Evolutionary conservation across 164 flowering plant species (phyloP).

Genomic region (Amborella trichopoda): DNA sequence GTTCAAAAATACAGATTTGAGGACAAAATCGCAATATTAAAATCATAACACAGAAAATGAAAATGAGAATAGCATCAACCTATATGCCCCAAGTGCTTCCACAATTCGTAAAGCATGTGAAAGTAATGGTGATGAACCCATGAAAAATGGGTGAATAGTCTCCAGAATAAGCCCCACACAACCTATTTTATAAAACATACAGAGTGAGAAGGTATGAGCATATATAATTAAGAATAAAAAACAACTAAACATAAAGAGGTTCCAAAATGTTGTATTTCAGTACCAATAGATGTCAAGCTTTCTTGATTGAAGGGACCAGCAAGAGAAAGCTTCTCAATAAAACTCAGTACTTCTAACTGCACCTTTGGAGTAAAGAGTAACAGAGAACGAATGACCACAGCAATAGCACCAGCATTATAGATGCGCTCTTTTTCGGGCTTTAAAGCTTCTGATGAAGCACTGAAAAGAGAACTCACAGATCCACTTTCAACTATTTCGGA

Average conservation of each 20-base stretch:
- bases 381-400: slow-evolving; percentile 66
- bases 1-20: too few relatives aligned
- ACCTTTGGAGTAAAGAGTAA: slow-evolving; percentile 84
- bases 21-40: neutral
- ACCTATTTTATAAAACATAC: slow-evolving; percentile 44
- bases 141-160: slow-evolving; percentile 71
- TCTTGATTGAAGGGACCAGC: slow-evolving; percentile 87
- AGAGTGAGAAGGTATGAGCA: too few relatives aligned
- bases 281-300: slow-evolving; percentile 91
- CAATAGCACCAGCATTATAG: slow-evolving; percentile 86
- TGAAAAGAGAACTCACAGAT: slow-evolving; percentile 27
- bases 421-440: slow-evolving; percentile 59
- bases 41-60: neutral
- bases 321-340: slow-evolving; percentile 78
- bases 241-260: neutral
- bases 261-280: slow-evolving; percentile 10
- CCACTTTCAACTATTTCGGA: slow-evolving; percentile 30
- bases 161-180: slow-evolving; percentile 91
- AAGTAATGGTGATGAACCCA: slow-evolving; percentile 71
- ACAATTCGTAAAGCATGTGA: slow-evolving; percentile 70
- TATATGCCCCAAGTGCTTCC: slow-evolving; percentile 90
- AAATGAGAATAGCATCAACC: slow-evolving; percentile 32
- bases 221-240: too few relatives aligned
- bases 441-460: slow-evolving; percentile 37
- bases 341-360: slow-evolving; percentile 70